Percentiles rank a stretch among this genome's conserved stretches.
Evolutionary conservation across 2,329 filamentous ascomycete species (phyloP).

Genomic region (Atkinsonella hypoxylon): DNA sequence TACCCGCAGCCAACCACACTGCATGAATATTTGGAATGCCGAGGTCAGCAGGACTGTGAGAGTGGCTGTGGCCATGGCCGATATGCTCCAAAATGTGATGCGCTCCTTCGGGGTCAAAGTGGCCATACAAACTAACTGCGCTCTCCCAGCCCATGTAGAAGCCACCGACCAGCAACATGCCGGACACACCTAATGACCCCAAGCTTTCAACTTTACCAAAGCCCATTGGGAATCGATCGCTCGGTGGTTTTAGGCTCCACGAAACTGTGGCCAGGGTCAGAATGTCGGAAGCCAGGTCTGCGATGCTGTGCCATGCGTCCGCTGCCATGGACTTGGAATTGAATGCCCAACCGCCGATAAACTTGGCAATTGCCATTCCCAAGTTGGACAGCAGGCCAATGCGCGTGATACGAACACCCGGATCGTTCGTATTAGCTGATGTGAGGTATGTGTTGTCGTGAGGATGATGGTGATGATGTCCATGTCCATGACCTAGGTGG

Average conservation of each 20-base stretch:
- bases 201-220: constrained; percentile 98
- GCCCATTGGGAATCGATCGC: constrained; percentile 72
- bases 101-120: constrained; percentile 58
- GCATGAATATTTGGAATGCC: constrained; percentile 77
- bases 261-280: constrained; percentile 90
- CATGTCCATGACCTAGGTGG: constrained; percentile 31
- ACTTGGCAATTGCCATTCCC: constrained; percentile 88
- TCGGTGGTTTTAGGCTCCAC: constrained; percentile 79
- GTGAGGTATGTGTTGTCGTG: constrained; percentile 90
- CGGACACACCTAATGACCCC: constrained; percentile 84
- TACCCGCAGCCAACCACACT: constrained; percentile 84
- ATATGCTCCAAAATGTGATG: constrained; percentile 51
- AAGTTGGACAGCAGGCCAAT: constrained; percentile 66
- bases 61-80: constrained; percentile 34
- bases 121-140: constrained; percentile 52
- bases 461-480: constrained; percentile 53
- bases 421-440: constrained; percentile 66
- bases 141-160: constrained; percentile 84
- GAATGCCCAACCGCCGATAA: constrained; percentile 83
- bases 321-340: constrained; percentile 88
- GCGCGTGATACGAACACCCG: constrained; percentile 50
- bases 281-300: constrained; percentile 88
- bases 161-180: constrained; percentile 79
- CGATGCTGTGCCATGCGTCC: constrained; percentile 90
- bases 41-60: constrained; percentile 32